Evolutionary conservation across 2,329 filamentous ascomycete species (phyloP), one percentile per base, ranked within the genome.

Genomic region (Hymenoscyphus fructigenus): DNA sequence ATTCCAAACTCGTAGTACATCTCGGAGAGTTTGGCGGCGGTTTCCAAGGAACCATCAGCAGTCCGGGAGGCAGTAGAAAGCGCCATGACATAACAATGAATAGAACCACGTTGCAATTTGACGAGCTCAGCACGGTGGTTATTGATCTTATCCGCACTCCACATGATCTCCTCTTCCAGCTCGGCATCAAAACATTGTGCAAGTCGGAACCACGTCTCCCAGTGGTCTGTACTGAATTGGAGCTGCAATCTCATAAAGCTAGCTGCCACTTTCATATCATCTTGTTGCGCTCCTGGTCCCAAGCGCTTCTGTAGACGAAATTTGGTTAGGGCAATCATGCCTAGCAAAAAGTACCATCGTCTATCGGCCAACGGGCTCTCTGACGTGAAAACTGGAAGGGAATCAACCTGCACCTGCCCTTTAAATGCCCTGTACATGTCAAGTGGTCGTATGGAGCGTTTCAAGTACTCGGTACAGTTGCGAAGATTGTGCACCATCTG

Each of bases 341-440:
- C 94, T 67, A 96, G 85, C 34, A 97, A 80, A 76, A 95, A 97
- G 76, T 92, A 97, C 94, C 94, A 98, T 57, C 93, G 91, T 70
- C 92, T 90, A 28, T 87, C 86, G 0, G 93, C 93, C 38, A 96
- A 79, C 0, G 85, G 84, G 61, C 88, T 89, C 65, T 95, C 90
- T 0, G 86, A 83, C 9, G 84, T 83, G 56, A 88, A 85, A 7
- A 93, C 88, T 0, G 86, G 82, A 5, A 91, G 84, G 1, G 90
- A 87, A 65, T 93, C 87, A 26, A 96, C 84, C 60, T 88, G 86
- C 7, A 93, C 85, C 44, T 91, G 85, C 12, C 95, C 95, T 67
- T 87, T 88, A 44, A 96, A 83, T n/a, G 91, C 91, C 68, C 89
- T 86, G 74, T 91, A 95, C 4, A 99, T 79, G 36, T 90, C 85